Evolutionary conservation across 1,284 basidiomycete genomes (phyloP).

Genomic region (Leccinum laetum): DNA sequence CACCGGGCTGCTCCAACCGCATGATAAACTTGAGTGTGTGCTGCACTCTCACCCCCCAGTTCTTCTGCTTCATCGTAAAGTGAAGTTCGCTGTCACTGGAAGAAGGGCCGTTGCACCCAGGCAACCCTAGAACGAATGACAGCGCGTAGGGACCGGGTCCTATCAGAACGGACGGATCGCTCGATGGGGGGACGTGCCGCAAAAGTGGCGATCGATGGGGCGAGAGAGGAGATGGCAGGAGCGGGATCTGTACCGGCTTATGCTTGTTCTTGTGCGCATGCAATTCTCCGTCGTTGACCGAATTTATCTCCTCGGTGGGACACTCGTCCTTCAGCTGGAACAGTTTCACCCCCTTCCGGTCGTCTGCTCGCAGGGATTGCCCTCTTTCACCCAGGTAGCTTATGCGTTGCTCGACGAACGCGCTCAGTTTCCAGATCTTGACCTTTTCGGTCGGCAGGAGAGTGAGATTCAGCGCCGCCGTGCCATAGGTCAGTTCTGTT

Average conservation of each 20-base stretch:
- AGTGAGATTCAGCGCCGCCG: constrained; percentile 79
- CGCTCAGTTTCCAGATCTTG: constrained; percentile 78
- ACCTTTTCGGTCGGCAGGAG: constrained; percentile 88
- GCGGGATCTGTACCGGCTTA: constrained; percentile 55
- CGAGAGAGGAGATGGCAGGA: constrained; percentile 46
- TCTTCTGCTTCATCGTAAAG: constrained; percentile 83
- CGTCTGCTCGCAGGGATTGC: constrained; percentile 2
- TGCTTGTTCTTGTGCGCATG: constrained; percentile 20
- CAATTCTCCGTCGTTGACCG: constrained; percentile 71
- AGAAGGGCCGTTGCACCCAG: constrained; percentile 43
- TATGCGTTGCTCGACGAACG: constrained; percentile 68
- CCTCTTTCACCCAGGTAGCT: constrained; percentile 10
- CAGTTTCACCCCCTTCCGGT: constrained; percentile 12
- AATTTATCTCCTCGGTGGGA: constrained; percentile 40
- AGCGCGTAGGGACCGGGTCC: constrained; percentile 76
- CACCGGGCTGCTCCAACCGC: constrained; percentile 64
- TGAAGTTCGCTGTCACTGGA: constrained; percentile 42
- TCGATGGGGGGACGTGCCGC: constrained; percentile 12
- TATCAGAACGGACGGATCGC: constrained; percentile 51
- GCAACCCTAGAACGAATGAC: constrained; percentile 54
- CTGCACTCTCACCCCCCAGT: constrained; percentile 74
- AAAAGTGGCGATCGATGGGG: constrained; percentile 29
- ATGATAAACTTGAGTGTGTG: constrained; percentile 86
- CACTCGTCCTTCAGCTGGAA: constrained; percentile 22
- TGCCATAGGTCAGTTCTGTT: constrained; percentile 39